These are phyloP conservation scores for Stramenopiles sp. DNA, from an alignment of 352 stramenopile species.

Conservation along the genomic window DNA sequence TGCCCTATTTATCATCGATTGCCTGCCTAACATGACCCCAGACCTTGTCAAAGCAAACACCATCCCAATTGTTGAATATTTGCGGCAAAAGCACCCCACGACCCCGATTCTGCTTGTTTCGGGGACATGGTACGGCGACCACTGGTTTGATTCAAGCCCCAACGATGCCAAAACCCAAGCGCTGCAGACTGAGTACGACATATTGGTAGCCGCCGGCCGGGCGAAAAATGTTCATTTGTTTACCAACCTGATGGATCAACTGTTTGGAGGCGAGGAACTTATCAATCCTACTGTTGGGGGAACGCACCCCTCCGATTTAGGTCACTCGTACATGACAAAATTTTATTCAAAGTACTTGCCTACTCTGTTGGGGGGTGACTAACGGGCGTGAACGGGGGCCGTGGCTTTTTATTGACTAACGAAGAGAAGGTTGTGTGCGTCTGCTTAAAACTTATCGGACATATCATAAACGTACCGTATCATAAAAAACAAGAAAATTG, in stretches of 20 bases:
- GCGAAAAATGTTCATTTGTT: neutral
- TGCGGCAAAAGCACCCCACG: neutral
- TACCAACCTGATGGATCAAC: neutral
- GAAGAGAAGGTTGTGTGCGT: no score
- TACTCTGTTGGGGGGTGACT: neutral
- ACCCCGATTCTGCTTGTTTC: neutral
- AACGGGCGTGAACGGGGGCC: neutral
- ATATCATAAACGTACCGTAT: no score
- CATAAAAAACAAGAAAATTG: no score
- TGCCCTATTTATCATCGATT: neutral
- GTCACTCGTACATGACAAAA: neutral
- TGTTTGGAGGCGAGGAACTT: neutral
- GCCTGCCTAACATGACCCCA: neutral
- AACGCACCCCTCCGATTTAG: neutral
- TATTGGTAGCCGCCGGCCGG: neutral
- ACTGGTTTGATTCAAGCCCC: neutral
- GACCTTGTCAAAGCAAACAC: neutral
- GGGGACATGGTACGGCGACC: neutral
- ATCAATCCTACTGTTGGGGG: slow-evolving; percentile 1
- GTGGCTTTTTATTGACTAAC: neutral
- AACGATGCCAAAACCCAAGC: neutral
- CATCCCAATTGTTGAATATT: neutral
- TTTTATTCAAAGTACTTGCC: neutral
- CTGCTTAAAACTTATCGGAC: no score
- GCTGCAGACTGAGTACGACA: neutral